Evolutionary conservation across 2,329 filamentous ascomycete species (phyloP), one percentile per base, ranked within the genome.

Genomic region (Pseudodiploospora longispora): DNA sequence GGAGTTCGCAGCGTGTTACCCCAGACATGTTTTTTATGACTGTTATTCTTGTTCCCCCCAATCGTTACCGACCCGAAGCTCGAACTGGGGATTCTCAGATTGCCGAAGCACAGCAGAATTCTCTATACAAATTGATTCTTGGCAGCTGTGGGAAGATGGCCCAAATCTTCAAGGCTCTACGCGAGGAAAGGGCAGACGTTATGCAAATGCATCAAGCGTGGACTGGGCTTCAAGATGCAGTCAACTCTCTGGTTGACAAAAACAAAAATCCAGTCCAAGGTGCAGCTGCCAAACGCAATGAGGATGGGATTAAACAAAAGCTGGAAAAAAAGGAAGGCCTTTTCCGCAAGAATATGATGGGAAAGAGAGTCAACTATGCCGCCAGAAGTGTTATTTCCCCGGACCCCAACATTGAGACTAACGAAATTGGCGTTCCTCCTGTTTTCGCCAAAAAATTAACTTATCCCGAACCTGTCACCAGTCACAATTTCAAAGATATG

Each of bases 321-420:
- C 75, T 98, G 29, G 93, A 98, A 68, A 98, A 98, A 74, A 98
- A 98, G 68, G 94, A 98, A 60, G 93, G 93, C 52, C 75, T 98
- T 30, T 98, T 98, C 73, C 78, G 93, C 56, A 97, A 95, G 72
- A 96, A 98, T 67, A 97, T 98, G 93, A 98, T 98, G 93, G 93
- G 93, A 49, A 98, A 98, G 74, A 89, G 93, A 72, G 93, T 98
- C 68, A 97, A 98, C 65, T 97, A 93, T 62, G 93, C 93, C 40
- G 93, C 93, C 33, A 85, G 93, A 63, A 95, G 87, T 75, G 93
- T 98, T 62, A 98, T 98, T 55, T 97, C 91, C 7, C 93, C 93
- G 0, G 93, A 98, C 60, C 93, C 93, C 3, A 98, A 97, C 59
- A 95, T 98, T 57, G 93, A 98, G 65, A 97, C 93, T 12, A 97